Conservation (phyloP, 1,284 basidiomycete genomes). For the Naganishia sp. region DNA sequence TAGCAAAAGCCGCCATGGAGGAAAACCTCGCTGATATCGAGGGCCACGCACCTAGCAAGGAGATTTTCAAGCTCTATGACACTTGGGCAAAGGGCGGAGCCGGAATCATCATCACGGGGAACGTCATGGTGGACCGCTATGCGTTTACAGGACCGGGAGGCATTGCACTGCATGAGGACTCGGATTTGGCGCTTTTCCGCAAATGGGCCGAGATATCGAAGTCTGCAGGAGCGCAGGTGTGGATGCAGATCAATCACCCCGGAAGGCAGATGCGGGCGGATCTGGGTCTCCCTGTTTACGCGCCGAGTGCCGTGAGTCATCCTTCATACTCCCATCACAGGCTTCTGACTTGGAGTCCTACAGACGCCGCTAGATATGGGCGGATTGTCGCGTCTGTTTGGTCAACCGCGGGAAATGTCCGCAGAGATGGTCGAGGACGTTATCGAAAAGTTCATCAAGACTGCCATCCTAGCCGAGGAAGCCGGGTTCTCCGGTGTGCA, state of each 20-base stretch:
- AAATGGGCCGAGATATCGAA: conserved; percentile 1
- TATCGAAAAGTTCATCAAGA: conserved; percentile 5
- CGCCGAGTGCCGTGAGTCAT: conserved; percentile 7
- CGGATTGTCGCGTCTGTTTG: conserved; percentile 4
- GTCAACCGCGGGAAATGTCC: conserved; percentile 5
- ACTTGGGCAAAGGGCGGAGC: conserved; percentile 10
- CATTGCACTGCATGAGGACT: conserved; percentile 7
- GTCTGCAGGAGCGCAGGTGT: conserved; percentile 3
- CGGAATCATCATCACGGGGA: conserved; percentile 12
- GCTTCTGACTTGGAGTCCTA: neutral
- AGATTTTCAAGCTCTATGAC: conserved; percentile 15
- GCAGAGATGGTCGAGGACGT: conserved; percentile 4
- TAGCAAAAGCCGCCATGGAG: conserved; percentile 26
- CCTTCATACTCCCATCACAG: neutral
- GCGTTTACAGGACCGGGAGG: conserved; percentile 13
- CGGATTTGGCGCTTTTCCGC: neutral
- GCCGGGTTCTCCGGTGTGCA: conserved; percentile 43
- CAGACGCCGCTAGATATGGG: conserved; percentile 4
- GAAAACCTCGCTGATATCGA: conserved; percentile 15
- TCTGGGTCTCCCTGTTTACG: conserved; percentile 7
- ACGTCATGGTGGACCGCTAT: conserved; percentile 21
- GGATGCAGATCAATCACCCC: conserved; percentile 21
- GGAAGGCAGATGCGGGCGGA: conserved; percentile 20
- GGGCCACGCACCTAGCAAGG: neutral
- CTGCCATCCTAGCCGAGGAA: conserved; percentile 8